Evolutionary conservation across 139 green algal species (phyloP).

Genomic region (Haematococcus sp.): DNA sequence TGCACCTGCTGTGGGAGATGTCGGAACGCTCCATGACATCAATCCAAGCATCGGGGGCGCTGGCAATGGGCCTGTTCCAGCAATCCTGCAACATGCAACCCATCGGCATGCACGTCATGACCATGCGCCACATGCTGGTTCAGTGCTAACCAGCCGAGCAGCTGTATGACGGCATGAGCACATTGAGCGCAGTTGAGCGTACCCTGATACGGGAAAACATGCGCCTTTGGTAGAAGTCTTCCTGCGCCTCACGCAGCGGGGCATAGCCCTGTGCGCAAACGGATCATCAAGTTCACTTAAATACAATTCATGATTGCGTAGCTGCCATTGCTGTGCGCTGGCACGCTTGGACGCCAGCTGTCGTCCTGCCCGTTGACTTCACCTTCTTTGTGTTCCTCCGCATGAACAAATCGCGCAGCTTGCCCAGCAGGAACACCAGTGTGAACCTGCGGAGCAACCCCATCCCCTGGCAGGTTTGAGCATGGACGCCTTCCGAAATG

Average conservation of each 20-base stretch:
- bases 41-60: conserved; percentile 85
- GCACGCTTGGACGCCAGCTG: not conserved
- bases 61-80: conserved; percentile 93
- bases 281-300: not conserved
- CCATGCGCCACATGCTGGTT: not conserved
- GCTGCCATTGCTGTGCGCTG: not conserved
- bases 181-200: not conserved
- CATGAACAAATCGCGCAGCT: conserved; percentile 77
- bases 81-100: conserved; percentile 68
- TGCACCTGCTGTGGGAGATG: conserved; percentile 38
- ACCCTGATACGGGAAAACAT: conserved; percentile 90
- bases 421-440: conserved; percentile 74
- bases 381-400: conserved; percentile 28
- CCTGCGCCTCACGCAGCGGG: conserved; percentile 78
- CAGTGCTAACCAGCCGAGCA: not conserved
- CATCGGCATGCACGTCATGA: not conserved
- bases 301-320: not conserved
- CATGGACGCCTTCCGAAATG: not conserved
- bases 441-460: conserved; percentile 44
- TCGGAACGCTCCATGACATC: conserved; percentile 84
- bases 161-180: not conserved
- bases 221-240: conserved; percentile 95
- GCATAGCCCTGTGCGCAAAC: conserved; percentile 76
- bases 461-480: too few relatives aligned
- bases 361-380: not conserved